A percentile compares a stretch with the other conserved stretches of the same genome.
These are phyloP conservation scores for Ceratobasidium theobromae DNA, from an alignment of 1,284 basidiomycete species.

Conservation along the genomic window DNA sequence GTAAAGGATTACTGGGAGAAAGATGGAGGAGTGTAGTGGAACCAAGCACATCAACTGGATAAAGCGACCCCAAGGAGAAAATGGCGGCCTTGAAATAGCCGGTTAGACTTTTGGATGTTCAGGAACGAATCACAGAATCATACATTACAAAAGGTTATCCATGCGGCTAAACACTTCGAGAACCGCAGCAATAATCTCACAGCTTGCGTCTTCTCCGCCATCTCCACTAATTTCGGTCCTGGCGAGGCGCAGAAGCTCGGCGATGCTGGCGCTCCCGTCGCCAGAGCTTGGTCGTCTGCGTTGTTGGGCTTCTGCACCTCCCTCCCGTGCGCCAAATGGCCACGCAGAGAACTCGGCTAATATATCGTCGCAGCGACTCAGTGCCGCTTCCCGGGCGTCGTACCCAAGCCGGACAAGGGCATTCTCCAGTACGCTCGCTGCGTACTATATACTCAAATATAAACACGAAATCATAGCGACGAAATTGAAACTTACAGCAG, in stretches of 20 bases:
- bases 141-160: constrained; percentile 66
- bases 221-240: constrained; percentile 64
- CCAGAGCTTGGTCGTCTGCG: constrained; percentile 49
- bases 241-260: constrained; percentile 78
- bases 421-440: constrained; percentile 93
- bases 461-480: constrained; percentile 27
- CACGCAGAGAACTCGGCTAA: constrained; percentile 85
- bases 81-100: background rate
- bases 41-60: background rate
- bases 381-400: constrained; percentile 88
- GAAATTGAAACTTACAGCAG: constrained; percentile 56
- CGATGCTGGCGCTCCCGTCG: constrained; percentile 57
- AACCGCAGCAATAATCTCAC: constrained; percentile 88
- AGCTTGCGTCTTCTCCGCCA: constrained; percentile 70
- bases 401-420: constrained; percentile 84
- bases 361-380: constrained; percentile 88
- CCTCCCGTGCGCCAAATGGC: constrained; percentile 69
- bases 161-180: constrained; percentile 87
- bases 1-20: constrained; percentile 21
- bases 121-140: constrained; percentile 1
- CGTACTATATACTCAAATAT: constrained; percentile 54
- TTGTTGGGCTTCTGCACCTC: constrained; percentile 41
- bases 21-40: background rate
- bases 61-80: constrained; percentile 1
- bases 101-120: no score